Conservation (phyloP, 129 eudicot genomes). For the Pulicaria dysenterica region DNA sequence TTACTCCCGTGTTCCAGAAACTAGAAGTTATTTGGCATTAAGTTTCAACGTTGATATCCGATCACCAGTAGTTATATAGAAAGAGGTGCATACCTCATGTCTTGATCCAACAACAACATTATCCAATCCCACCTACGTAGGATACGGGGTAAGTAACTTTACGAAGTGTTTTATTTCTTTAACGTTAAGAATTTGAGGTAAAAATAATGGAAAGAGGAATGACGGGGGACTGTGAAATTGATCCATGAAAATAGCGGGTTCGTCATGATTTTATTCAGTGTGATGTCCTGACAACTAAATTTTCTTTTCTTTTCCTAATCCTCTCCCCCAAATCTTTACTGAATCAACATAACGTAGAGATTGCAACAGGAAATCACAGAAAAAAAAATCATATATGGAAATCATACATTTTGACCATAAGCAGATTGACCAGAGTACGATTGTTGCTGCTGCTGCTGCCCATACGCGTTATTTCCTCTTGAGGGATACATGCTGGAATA, state of each 20-base stretch:
- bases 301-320: not conserved
- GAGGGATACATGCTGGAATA: conserved; percentile 63
- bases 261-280: not conserved
- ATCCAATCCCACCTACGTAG: not conserved
- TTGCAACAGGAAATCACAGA: not conserved
- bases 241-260: too few species aligned
- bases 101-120: not conserved
- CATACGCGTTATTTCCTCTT: conserved; percentile 66
- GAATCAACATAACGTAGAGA: not conserved
- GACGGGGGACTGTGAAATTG: too few species aligned
- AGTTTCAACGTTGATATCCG: not conserved
- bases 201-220: too few species aligned
- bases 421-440: conserved; percentile 73
- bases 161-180: too few species aligned
- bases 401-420: conserved; percentile 65
- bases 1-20: not conserved
- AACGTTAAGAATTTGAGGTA: too few species aligned
- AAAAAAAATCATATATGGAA: not conserved
- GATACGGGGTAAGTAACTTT: too few species aligned
- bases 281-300: not conserved
- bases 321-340: conserved; percentile 13
- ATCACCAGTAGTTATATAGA: not conserved
- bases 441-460: conserved; percentile 48
- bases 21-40: conserved; percentile 9
- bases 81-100: not conserved